Percentiles rank a stretch among this genome's conserved stretches.
phyloP scores from a whole-genome alignment of 257 asterid species.

The Solanum lycopersicoides region DNA sequence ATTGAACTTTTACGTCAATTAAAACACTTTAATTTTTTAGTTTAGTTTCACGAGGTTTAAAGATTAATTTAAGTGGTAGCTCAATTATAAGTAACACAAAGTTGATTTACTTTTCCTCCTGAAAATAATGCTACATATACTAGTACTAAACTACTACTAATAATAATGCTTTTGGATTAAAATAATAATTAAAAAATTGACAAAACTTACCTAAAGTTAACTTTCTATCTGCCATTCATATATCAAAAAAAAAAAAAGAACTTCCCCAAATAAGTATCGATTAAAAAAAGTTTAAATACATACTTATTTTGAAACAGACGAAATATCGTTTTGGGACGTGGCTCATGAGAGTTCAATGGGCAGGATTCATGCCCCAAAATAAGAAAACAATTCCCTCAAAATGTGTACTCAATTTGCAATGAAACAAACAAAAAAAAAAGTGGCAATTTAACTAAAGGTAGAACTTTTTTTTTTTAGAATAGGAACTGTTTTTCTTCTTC shows the following conservation, averaged over 20 bases:
- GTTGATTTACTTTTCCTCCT: constrained; percentile 29
- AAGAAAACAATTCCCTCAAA: constrained; percentile 21
- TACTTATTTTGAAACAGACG: neutral
- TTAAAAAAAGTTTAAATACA: no score
- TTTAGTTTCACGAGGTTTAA: constrained; percentile 8
- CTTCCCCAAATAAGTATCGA: no score
- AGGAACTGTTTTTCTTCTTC: constrained; percentile 10
- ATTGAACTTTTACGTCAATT: constrained; percentile 6
- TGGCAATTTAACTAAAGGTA: neutral
- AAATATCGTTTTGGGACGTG: constrained; percentile 2
- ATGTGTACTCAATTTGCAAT: constrained; percentile 1
- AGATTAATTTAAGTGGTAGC: constrained; percentile 7
- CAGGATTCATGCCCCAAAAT: constrained; percentile 44
- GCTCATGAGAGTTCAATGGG: constrained; percentile 32
- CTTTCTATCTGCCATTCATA: neutral
- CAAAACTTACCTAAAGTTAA: neutral
- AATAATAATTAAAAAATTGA: neutral
- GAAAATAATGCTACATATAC: neutral
- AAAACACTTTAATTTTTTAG: constrained; percentile 4
- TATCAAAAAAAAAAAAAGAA: no score
- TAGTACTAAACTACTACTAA: constrained; percentile 4
- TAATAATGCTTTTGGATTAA: neutral
- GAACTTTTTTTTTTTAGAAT: constrained; percentile 8
- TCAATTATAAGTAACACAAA: constrained; percentile 39
- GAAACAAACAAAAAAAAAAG: neutral